These are phyloP conservation scores for Bremia lactucae DNA, from an alignment of 352 stramenopile species.

Conservation along the genomic window DNA sequence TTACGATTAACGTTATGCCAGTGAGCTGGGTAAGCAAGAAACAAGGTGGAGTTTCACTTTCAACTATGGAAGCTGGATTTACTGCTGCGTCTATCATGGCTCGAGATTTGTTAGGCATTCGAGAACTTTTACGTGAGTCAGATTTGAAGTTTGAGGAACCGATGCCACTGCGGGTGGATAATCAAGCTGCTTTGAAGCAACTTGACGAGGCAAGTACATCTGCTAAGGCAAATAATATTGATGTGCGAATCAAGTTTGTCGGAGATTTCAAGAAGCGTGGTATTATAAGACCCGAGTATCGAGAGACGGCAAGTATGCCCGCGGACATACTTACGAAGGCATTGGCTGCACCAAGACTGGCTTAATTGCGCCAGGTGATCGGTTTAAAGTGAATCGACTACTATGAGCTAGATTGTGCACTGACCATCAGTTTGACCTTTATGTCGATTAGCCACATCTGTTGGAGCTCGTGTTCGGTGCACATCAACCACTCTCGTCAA, in stretches of 20 bases:
- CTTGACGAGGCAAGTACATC: background rate
- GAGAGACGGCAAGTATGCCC: conserved; percentile 1
- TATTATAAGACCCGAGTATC: conserved; percentile 5
- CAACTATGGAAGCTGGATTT: conserved; percentile 16
- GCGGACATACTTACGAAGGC: conserved; percentile 10
- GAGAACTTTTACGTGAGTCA: conserved; percentile 5
- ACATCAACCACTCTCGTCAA: too few species aligned
- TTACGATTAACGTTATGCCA: conserved; percentile 1
- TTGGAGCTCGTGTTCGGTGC: too few species aligned
- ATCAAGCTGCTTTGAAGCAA: background rate
- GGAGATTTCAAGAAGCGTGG: too few species aligned
- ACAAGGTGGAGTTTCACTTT: conserved; percentile 1
- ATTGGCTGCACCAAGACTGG: too few species aligned
- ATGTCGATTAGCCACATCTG: too few species aligned
- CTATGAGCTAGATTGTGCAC: too few species aligned
- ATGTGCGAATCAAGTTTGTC: conserved; percentile 4
- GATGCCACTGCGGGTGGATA: too few species aligned
- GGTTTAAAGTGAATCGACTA: too few species aligned
- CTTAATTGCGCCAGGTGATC: too few species aligned
- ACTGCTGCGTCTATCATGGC: conserved; percentile 4
- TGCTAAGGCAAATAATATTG: conserved; percentile 8
- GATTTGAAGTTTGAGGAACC: background rate
- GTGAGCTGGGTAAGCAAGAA: background rate
- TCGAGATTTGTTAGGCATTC: conserved; percentile 4
- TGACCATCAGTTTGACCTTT: too few species aligned